Evolutionary conservation across 108 stramenopile species (phyloP), one percentile per base, ranked within the genome.

Genomic region (Poteriospumella lacustris): DNA sequence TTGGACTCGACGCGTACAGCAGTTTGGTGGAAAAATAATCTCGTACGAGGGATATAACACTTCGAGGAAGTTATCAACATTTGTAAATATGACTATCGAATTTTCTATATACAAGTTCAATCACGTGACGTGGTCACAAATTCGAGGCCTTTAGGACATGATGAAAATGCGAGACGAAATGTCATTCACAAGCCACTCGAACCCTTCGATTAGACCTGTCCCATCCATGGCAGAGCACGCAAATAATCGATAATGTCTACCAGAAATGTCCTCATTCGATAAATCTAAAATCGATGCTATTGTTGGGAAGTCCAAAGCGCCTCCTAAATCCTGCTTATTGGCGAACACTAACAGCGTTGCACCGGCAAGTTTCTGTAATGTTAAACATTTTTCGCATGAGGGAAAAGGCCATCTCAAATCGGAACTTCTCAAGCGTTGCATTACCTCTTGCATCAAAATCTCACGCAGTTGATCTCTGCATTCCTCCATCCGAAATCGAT

Each of bases 171-270:
- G 81, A 43, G 85, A 86, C 0, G 89, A 86, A 67, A 99, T 94
- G 82, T 99, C 98, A 1, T 88, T 81, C 0, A 97, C 92, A 79
- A 97, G 87, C 97, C 97, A 99, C 78, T 96, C 98, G 68, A 99
- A 91, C 0, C 94, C 94, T 3, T 91, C 87, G 0, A 85, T 84
- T 1, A 99, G 89, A 28, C 98, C 98, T 38, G 89, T 89, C 24
- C 95, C 97, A 0, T 94, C 94, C 68, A 96, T 90, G 0, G 96
- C 98, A 78, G 93, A 94, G 78, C 96, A 99, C 33, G 87, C 82
- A 26, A 85, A 84, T 42, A 97, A 93, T 1, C 82, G 80, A 91
- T 92, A 95, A 87, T 97, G 96, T 2, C 95, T 84, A 68, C 90
- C 90, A 39, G 83, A 43, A 64, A 90, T 92, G 59, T 82, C 75